These are phyloP conservation scores for Phytophthora constricta DNA, from an alignment of 352 stramenopile genomes.

Conservation along the genomic window DNA sequence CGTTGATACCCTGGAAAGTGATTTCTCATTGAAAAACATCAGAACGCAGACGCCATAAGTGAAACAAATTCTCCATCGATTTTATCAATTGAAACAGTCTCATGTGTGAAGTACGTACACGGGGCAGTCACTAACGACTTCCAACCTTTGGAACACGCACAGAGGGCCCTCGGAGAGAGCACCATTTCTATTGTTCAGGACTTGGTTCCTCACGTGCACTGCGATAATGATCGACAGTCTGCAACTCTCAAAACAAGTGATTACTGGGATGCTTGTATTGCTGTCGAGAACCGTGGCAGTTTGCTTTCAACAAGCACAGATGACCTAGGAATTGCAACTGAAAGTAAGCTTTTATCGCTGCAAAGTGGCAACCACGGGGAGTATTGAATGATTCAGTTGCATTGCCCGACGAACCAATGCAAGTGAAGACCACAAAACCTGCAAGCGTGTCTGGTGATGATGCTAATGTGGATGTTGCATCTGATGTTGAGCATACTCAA, in stretches of 20 bases:
- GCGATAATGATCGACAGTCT: neutral
- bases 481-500: neutral
- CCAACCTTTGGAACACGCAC: neutral
- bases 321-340: neutral
- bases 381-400: neutral
- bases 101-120: neutral
- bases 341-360: neutral
- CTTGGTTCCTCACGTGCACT: no score
- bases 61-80: neutral
- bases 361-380: neutral
- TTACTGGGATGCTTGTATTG: neutral
- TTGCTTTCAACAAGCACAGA: neutral
- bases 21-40: neutral
- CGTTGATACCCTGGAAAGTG: neutral
- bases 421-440: neutral
- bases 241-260: neutral
- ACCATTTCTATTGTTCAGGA: no score
- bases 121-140: neutral
- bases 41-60: neutral
- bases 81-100: neutral
- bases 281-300: neutral
- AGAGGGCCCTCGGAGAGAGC: neutral
- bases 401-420: neutral
- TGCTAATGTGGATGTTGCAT: neutral
- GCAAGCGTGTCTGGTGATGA: neutral